Evolutionary conservation across 73 alveolate genomes (phyloP), one percentile per base, ranked within the genome.

Genomic region (Effrenium voratum): DNA sequence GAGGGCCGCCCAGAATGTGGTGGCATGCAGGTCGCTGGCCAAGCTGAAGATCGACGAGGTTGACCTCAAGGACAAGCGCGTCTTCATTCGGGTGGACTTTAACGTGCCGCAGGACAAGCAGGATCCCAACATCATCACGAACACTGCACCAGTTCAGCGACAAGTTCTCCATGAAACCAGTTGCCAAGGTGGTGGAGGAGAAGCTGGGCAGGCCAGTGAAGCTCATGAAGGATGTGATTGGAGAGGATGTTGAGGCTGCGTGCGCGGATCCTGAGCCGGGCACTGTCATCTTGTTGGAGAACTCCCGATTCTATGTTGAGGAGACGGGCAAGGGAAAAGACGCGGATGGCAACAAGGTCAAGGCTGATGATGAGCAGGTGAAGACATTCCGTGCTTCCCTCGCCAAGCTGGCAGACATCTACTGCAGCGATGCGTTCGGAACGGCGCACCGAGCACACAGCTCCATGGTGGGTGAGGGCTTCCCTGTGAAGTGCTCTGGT

Each of bases 371-470:
- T 13, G 98, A 91, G 57, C 15, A 55, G 83, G 80, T 60, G 76
- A 72, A 91, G 63, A 80, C 43, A 50, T 91, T 91, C 98, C 87
- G 98, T 47, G 98, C 87, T 32, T 91, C 91, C 79, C 90, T 91
- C 43, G 90, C 98, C 98, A 91, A 91, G 90, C 99, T 99, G 52
- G 99, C 99, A 70, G 99, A 99, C 87, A 77, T 99, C 84, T 99
- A 94, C 99, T 99, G 99, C 84, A 99, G 99, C 87, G 99, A 99
- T 94, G 99, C 99, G 68, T 99, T 99, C 93, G 99, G 99, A 26
- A 99, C 99, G 40, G 99, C 99, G 49, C 99, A 99, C 98, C 99
- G 99, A 98, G 99, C 99, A 34, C 99, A 99, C 99, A 93, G 99
- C 81, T 99, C 99, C 84, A 99, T 99, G 99, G 99, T 99, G 13